Evolutionary conservation across 257 asterid genomes (phyloP).

Genomic region (Nicotiana benthamiana): DNA sequence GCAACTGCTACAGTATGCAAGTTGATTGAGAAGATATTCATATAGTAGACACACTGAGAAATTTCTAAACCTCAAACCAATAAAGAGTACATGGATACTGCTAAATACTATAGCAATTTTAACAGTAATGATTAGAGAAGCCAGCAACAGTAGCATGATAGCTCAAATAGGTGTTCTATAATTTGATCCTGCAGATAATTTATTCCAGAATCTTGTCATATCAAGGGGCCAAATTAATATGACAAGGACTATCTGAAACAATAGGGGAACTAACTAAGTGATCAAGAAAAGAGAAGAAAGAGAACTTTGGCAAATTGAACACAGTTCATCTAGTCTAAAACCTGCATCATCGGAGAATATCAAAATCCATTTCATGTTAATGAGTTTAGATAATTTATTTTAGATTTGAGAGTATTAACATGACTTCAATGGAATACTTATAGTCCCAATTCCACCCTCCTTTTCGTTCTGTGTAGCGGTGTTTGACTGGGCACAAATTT

Average conservation of each 20-base stretch:
- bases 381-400: background rate
- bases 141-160: background rate
- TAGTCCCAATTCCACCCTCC: background rate
- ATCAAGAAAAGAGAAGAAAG: background rate
- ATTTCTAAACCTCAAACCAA: background rate
- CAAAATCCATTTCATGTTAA: background rate
- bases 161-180: background rate
- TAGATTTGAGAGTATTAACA: background rate
- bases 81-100: background rate
- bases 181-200: background rate
- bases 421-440: background rate
- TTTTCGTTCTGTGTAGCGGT: background rate
- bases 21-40: background rate
- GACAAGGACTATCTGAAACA: background rate
- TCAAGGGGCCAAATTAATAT: background rate
- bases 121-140: background rate
- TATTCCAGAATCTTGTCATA: background rate
- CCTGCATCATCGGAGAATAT: background rate
- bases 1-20: background rate
- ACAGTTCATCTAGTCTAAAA: background rate
- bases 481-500: background rate
- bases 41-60: background rate
- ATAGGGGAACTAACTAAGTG: background rate
- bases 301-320: background rate
- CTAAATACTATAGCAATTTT: background rate